Conservation (phyloP, 345 rosid genomes). For the Gossypium herbaceum region DNA sequence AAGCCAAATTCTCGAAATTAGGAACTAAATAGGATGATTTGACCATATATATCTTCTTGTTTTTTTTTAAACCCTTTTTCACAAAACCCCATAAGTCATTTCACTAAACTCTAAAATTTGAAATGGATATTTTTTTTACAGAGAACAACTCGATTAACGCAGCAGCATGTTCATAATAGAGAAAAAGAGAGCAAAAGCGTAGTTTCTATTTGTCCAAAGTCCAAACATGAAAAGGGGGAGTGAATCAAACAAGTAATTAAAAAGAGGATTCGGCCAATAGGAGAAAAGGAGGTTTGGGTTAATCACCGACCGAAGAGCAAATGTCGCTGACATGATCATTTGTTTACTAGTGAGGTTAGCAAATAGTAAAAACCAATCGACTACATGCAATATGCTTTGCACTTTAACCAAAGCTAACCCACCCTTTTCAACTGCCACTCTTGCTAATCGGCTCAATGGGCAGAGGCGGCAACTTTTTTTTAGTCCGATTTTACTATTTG, state of each 20-base stretch:
- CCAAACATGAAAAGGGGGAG: not conserved
- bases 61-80: not conserved
- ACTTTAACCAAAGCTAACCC: slow-evolving; percentile 4
- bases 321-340: not conserved
- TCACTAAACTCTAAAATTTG: not conserved
- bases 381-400: not conserved
- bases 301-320: not conserved
- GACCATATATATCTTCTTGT: too few relatives aligned
- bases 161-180: not conserved
- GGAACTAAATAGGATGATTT: too few relatives aligned
- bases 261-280: not conserved
- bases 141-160: not conserved
- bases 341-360: too few relatives aligned
- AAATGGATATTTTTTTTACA: not conserved
- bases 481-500: too few relatives aligned
- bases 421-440: not conserved
- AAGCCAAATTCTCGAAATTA: too few relatives aligned
- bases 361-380: not conserved
- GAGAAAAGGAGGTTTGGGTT: not conserved
- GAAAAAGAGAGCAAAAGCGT: too few relatives aligned
- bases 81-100: not conserved
- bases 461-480: not conserved
- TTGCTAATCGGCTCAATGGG: not conserved
- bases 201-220: not conserved
- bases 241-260: not conserved